Evolutionary conservation across 139 green algal species (phyloP), one percentile per base, ranked within the genome.

Genomic region (Pleodorina starrii): DNA sequence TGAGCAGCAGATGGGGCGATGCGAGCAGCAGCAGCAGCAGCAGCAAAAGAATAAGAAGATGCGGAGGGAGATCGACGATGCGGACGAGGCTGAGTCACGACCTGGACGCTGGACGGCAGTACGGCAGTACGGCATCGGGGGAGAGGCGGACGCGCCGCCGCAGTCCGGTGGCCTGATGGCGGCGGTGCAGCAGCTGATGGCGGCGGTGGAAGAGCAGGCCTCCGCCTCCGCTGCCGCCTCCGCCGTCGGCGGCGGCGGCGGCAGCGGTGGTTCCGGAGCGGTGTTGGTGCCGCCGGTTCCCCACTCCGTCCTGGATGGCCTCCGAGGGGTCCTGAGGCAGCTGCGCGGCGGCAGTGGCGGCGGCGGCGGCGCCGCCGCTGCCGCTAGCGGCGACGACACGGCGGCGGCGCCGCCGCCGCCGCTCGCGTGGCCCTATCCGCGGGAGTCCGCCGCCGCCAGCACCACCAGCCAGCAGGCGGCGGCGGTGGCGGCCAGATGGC

Each of bases 271-370:
- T 12, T n/a, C n/a, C n/a, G n/a, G n/a, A n/a, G n/a, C n/a, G n/a
- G n/a, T n/a, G n/a, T n/a, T n/a, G 72, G 48, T 27, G 50, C 35
- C 32, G 32, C 48, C 72, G 12, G 72, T 80, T 1, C 17, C 72
- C 42, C 40, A 35, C 21, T 42, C 72, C 42, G 27, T 57, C 21
- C 76, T 84, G 1, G 76, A 84, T 14, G 50, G 48, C 35, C n/a
- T 84, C 27, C 48, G 76, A 7, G n/a, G 76, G n/a, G 76, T 46
- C 11, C 76, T 84, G 12, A n/a, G 46, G 32, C 48, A 84, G 76
- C 76, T 84, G 50, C 76, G 54, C 10, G 36, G 9, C 51, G 51
- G 46, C 50, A 50, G 74, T 38, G 72, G 25, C 14, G 72, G 72
- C 2, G 72, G 40, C 69, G 69, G 35, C 48, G 69, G 32, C 36